Percentiles rank a stretch among this genome's conserved stretches.
These are phyloP conservation scores for Paulinella micropora DNA, from an alignment of 78 protist genomes.

Conservation along the genomic window DNA sequence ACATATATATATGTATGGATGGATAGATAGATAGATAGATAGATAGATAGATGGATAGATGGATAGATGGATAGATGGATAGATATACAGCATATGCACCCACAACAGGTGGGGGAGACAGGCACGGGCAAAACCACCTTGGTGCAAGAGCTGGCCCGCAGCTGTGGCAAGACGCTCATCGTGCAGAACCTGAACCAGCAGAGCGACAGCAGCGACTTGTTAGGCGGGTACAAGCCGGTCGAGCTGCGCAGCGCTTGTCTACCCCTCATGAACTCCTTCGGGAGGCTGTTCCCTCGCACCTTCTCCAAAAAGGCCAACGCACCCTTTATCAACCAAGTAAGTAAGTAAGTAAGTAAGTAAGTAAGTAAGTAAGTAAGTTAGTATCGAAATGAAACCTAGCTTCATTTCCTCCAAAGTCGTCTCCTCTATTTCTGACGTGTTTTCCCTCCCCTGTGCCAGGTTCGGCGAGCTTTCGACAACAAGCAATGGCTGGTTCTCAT, in stretches of 20 bases:
- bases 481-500: constrained; percentile 40
- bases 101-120: constrained; percentile 42
- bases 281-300: constrained; percentile 22
- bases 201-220: constrained; percentile 76
- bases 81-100: background rate
- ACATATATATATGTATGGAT: background rate
- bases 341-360: too few species aligned
- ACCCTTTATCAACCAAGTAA: constrained; percentile 16
- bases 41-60: background rate
- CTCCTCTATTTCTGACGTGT: too few species aligned
- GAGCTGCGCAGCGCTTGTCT: constrained; percentile 46
- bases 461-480: background rate
- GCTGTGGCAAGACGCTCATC: constrained; percentile 42
- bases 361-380: background rate
- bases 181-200: constrained; percentile 85
- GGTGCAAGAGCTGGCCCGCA: constrained; percentile 77
- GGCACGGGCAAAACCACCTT: constrained; percentile 94
- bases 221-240: constrained; percentile 96
- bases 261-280: constrained; percentile 47
- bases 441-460: too few species aligned
- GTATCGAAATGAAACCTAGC: background rate
- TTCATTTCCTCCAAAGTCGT: too few species aligned
- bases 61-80: background rate
- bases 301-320: constrained; percentile 17
- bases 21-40: background rate